phyloP scores from a whole-genome alignment of 139 green algal species.

The Dunaliella sp. region DNA sequence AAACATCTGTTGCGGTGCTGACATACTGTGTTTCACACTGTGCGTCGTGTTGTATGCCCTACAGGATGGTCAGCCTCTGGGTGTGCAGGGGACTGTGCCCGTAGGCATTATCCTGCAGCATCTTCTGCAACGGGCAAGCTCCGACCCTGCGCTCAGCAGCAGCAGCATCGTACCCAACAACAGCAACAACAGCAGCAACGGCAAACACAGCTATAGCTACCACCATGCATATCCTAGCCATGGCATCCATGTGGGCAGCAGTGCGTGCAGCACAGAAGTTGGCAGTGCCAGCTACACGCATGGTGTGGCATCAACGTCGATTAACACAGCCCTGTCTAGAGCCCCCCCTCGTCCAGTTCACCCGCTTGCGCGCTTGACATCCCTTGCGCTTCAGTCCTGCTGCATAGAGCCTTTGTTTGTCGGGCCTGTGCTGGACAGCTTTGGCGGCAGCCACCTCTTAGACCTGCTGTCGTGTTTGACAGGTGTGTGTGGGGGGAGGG shows the following conservation, averaged over 20 bases:
- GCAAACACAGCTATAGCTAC: no score
- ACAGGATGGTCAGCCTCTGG: neutral
- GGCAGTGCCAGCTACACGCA: no score
- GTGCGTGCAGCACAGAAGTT: no score
- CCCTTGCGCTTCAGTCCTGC: neutral
- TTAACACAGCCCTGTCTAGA: neutral
- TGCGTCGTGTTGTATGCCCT: neutral
- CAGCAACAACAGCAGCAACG: neutral
- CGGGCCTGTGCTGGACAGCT: neutral
- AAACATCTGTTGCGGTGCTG: neutral
- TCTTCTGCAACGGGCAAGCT: neutral
- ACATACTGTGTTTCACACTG: neutral
- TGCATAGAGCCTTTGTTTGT: neutral
- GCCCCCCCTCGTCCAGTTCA: neutral
- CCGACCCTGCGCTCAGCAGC: neutral
- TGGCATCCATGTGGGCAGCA: no score
- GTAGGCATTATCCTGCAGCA: neutral
- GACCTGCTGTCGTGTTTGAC: neutral
- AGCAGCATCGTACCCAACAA: neutral
- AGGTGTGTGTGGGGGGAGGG: no score
- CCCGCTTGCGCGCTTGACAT: neutral
- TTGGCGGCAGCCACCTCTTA: neutral
- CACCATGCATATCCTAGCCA: neutral
- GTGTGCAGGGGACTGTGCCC: neutral
- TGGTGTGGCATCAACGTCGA: no score